phyloP scores from a whole-genome alignment of 768 basidiomycete genomes.

The Naganishia friedmannii region DNA sequence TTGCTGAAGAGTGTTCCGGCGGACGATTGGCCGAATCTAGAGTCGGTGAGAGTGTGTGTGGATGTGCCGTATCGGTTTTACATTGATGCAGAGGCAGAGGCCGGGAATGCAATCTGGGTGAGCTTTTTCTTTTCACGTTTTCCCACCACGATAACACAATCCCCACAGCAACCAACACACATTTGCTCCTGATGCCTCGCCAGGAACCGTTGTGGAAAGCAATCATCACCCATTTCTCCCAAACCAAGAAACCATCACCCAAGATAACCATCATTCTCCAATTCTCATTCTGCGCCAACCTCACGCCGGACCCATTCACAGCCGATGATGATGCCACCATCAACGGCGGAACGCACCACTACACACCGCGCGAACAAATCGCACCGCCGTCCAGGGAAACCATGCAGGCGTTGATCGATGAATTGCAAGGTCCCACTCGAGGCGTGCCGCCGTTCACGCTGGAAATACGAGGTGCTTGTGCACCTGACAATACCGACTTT shows the following conservation, averaged over 20 bases:
- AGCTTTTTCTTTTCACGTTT: background rate
- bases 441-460: background rate
- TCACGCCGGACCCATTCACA: background rate
- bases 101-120: conserved; percentile 1
- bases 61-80: background rate
- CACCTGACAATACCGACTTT: background rate
- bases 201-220: background rate
- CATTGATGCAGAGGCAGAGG: background rate
- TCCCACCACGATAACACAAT: background rate
- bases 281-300: background rate
- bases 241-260: background rate
- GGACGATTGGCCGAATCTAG: background rate
- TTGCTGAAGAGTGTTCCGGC: background rate
- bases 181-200: no score
- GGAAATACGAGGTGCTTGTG: background rate
- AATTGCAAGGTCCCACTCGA: background rate
- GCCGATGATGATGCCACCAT: background rate
- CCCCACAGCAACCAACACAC: background rate
- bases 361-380: background rate
- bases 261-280: background rate
- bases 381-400: conserved; percentile 2
- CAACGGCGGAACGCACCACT: background rate
- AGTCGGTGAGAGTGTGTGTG: background rate
- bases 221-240: background rate
- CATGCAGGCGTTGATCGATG: background rate